Base-by-base conservation (phyloP, 345 rosid species). In the Camelina sativa region DNA sequence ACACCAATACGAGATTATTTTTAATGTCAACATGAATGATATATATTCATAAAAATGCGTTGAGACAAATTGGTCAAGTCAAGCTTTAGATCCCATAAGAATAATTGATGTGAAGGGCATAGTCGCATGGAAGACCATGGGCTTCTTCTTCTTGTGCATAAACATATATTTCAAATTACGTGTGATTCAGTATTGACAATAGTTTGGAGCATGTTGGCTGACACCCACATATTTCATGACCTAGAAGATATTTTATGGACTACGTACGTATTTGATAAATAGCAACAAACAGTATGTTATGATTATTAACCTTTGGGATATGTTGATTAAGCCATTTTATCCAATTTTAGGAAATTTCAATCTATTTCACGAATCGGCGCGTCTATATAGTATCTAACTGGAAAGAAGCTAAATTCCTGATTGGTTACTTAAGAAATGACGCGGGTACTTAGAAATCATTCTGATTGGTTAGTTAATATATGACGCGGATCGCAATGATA, bases 401-500 rank as follows among this genome's bases (percentile, higher is more conserved):
- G 0, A 25, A 25, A 25, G 28, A 25, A 25, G 28, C 28, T 25
- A 25, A 25, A 25, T 25, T 25, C 28, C 30, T 28, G 30, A 28
- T 28, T 28, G 5, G 30, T 28, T 28, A 28, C 30, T 28, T 4
- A 28, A 28, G 5, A 28, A 4, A 28, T 34, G 37, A 34, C 37
- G 37, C 2, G 37, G 37, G 7, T 1, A 34, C 37, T 1, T 1
- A 34, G 2, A 8, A 37, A 37, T 7, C 11, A 55, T 43, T 74
- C 4, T 75, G 38, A 75, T 75, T 75, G 74, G 79, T 11, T 11
- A n/a, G 0, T 15, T 5, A 43, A 13, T 2, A 57, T 4, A 66
- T n/a, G 72, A 57, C 78, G 44, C 78, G 67, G 78, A 74, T 74
- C 38, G 52, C 6, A n/a, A 1, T 0, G 6, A 20, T 4, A 52